Percentiles rank a stretch among this genome's conserved stretches.
phyloP scores from a whole-genome alignment of 495 filamentous ascomycete species.

The Xylaria venustula region DNA sequence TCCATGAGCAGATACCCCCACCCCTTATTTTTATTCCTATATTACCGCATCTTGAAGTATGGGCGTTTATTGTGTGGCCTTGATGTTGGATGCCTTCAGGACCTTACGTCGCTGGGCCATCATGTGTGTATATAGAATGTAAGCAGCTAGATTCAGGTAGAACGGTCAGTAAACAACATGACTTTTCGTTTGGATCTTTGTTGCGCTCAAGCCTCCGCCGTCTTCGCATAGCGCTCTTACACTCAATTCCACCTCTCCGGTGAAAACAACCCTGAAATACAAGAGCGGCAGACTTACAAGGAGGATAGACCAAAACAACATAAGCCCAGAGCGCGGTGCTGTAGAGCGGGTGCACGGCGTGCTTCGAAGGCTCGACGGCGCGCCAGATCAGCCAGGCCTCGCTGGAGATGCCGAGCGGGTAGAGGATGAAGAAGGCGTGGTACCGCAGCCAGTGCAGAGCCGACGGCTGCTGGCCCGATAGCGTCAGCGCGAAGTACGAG shows the following conservation, averaged over 20 bases:
- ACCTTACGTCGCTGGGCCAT: slow-evolving; percentile 81
- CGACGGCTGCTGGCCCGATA: slow-evolving; percentile 56
- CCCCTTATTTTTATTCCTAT: neutral
- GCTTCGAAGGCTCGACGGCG: slow-evolving; percentile 59
- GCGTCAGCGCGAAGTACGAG: slow-evolving; percentile 75
- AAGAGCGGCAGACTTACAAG: slow-evolving; percentile 55
- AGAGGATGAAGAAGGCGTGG: slow-evolving; percentile 88
- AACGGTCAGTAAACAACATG: neutral
- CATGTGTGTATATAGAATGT: slow-evolving; percentile 92
- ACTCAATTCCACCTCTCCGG: neutral
- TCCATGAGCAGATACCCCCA: neutral
- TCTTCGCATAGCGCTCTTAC: neutral
- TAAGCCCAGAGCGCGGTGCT: slow-evolving; percentile 30
- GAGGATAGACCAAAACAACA: slow-evolving; percentile 73
- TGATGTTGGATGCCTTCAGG: slow-evolving; percentile 55
- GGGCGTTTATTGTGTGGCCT: slow-evolving; percentile 23
- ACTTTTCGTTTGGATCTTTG: neutral
- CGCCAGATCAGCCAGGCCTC: slow-evolving; percentile 79
- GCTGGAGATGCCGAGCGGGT: slow-evolving; percentile 84
- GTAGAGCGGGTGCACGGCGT: slow-evolving; percentile 51
- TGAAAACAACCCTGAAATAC: slow-evolving; percentile 3
- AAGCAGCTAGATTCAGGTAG: slow-evolving; percentile 62
- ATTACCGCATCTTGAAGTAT: neutral
- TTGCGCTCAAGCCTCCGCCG: neutral
- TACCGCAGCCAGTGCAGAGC: slow-evolving; percentile 84